Evolutionary conservation across 345 rosid genomes (phyloP).

Genomic region (Pistacia atlantica): DNA sequence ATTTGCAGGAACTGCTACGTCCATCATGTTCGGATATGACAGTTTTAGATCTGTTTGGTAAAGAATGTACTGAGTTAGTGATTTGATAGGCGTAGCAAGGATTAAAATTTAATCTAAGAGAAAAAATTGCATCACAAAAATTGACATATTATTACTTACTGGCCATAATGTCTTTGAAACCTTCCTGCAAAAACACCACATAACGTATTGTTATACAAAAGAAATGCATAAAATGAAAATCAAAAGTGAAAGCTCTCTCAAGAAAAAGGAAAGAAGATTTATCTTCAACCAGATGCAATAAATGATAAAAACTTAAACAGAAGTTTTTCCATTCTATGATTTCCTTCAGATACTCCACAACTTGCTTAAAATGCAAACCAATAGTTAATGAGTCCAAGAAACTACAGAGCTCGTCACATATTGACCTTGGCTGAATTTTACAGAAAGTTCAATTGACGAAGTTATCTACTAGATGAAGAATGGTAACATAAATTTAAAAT

Average conservation of each 20-base stretch:
- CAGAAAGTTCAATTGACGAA: not conserved
- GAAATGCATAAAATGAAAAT: not conserved
- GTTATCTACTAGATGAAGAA: not conserved
- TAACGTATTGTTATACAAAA: constrained; percentile 6
- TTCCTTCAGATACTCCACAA: too few relatives aligned
- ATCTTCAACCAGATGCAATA: not conserved
- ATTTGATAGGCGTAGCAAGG: not conserved
- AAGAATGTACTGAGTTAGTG: not conserved
- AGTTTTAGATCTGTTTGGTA: constrained; percentile 66
- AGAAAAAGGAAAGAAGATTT: not conserved
- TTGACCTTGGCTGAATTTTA: not conserved
- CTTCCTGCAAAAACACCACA: constrained; percentile 53
- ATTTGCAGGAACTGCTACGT: constrained; percentile 81
- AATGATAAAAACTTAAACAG: not conserved
- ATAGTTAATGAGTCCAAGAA: too few relatives aligned
- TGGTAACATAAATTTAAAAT: not conserved
- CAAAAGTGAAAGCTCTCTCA: not conserved
- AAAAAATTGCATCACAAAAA: not conserved
- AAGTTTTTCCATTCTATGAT: too few relatives aligned
- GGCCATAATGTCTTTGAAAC: constrained; percentile 78
- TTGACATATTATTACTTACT: constrained; percentile 50
- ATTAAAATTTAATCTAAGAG: not conserved
- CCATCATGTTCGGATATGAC: constrained; percentile 91
- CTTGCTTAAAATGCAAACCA: too few relatives aligned
- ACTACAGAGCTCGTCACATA: too few relatives aligned